Conservation (phyloP, 352 stramenopile genomes). For the Hyphochytrium catenoides region DNA sequence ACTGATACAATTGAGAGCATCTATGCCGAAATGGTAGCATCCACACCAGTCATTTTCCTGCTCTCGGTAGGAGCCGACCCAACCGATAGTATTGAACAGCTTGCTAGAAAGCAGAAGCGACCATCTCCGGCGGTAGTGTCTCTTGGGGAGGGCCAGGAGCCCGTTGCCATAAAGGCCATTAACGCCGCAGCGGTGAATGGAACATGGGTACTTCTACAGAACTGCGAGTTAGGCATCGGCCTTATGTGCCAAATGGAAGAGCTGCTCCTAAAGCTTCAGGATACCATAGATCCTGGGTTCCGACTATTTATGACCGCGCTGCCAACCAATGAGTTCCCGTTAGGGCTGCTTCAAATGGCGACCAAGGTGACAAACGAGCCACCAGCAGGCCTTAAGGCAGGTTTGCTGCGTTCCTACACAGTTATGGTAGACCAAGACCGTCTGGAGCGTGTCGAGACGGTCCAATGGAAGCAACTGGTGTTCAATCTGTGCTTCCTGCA, state of each 20-base stretch:
- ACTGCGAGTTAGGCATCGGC: slow-evolving; percentile 90
- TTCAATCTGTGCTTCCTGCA: slow-evolving; percentile 96
- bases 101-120: slow-evolving; percentile 89
- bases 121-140: slow-evolving; percentile 84
- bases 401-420: slow-evolving; percentile 84
- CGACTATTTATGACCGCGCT: slow-evolving; percentile 91
- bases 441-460: slow-evolving; percentile 82
- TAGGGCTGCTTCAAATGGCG: slow-evolving; percentile 94
- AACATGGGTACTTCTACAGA: slow-evolving; percentile 94
- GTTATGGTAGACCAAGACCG: slow-evolving; percentile 98
- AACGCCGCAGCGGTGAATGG: slow-evolving; percentile 85
- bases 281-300: slow-evolving; percentile 86
- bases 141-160: slow-evolving; percentile 93
- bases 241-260: slow-evolving; percentile 98
- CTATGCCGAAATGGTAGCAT: slow-evolving; percentile 81
- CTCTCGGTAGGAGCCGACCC: slow-evolving; percentile 89
- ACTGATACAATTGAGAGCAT: slow-evolving; percentile 96
- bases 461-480: slow-evolving; percentile 85
- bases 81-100: slow-evolving; percentile 88
- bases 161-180: slow-evolving; percentile 87
- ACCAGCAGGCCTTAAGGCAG: slow-evolving; percentile 78
- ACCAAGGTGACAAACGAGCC: slow-evolving; percentile 97
- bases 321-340: slow-evolving; percentile 83
- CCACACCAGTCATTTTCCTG: slow-evolving; percentile 93
- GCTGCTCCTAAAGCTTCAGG: slow-evolving; percentile 80